These are phyloP conservation scores for Aspergillus avenaceus DNA, from an alignment of 495 filamentous ascomycete species.

Conservation along the genomic window DNA sequence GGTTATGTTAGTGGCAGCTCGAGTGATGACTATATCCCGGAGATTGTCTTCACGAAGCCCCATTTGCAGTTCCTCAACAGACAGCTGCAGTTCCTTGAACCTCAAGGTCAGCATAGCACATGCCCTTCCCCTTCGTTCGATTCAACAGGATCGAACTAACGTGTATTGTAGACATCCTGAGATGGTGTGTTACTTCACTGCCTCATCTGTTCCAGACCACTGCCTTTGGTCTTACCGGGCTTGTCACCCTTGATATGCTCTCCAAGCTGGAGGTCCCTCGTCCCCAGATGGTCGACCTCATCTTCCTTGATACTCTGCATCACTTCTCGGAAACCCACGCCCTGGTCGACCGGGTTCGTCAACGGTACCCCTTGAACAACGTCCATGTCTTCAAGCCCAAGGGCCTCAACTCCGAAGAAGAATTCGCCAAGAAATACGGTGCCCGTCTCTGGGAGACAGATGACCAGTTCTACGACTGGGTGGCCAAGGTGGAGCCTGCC, in stretches of 20 bases:
- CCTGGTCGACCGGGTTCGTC: constrained; percentile 73
- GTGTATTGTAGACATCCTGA: constrained; percentile 65
- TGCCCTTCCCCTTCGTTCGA: background rate
- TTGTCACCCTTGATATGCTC: constrained; percentile 93
- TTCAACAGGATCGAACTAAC: too few species aligned
- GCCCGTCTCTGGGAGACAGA: constrained; percentile 80
- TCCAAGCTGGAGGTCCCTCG: constrained; percentile 74
- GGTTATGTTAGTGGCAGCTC: constrained; percentile 79
- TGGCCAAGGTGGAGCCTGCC: constrained; percentile 95
- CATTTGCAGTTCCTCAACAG: constrained; percentile 88
- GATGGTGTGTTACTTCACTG: constrained; percentile 87
- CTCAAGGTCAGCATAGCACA: constrained; percentile 50
- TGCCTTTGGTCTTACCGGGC: constrained; percentile 92
- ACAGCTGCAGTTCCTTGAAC: constrained; percentile 77
- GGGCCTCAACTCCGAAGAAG: constrained; percentile 59
- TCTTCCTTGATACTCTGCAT: constrained; percentile 96
- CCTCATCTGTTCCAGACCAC: constrained; percentile 93
- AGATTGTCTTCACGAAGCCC: constrained; percentile 80
- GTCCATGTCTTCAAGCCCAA: constrained; percentile 88
- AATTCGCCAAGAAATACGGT: constrained; percentile 81
- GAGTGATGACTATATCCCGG: constrained; percentile 61
- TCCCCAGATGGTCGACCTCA: constrained; percentile 70
- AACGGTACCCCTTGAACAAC: constrained; percentile 69
- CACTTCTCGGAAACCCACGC: constrained; percentile 89
- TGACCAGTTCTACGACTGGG: constrained; percentile 89